A percentile compares a stretch with the other conserved stretches of the same genome.
These are phyloP conservation scores for Syncephalastrum sp. DNA, from an alignment of 371 early-diverging fungal species.

Conservation along the genomic window DNA sequence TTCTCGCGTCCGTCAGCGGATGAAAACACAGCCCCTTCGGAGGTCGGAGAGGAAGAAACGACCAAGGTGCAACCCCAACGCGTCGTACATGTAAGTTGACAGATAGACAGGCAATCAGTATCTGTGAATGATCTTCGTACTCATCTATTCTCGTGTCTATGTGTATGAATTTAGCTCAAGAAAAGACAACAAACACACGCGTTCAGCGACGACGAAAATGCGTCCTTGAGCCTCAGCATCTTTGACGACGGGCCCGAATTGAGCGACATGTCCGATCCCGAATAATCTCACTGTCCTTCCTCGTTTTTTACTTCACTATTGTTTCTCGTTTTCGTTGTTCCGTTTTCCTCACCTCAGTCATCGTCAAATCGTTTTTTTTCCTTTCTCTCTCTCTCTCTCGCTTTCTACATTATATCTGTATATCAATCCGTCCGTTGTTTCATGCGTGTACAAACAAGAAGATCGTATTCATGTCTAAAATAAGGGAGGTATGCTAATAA, in stretches of 20 bases:
- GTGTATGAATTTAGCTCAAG: too few relatives aligned
- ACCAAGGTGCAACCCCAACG: too few relatives aligned
- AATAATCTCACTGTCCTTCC: neutral
- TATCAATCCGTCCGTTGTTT: neutral
- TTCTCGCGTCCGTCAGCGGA: slow-evolving; percentile 8
- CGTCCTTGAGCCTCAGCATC: slow-evolving; percentile 29
- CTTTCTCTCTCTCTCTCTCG: neutral
- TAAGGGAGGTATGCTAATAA: too few relatives aligned
- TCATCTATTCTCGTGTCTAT: too few relatives aligned
- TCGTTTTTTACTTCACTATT: neutral
- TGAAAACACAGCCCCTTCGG: slow-evolving; percentile 19
- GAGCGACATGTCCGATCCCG: slow-evolving; percentile 43
- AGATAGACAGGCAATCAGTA: too few relatives aligned
- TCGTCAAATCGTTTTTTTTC: neutral
- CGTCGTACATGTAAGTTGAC: too few relatives aligned
- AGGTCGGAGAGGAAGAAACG: slow-evolving; percentile 8
- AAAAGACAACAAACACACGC: neutral
- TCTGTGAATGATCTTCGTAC: too few relatives aligned
- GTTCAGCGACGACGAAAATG: slow-evolving; percentile 32
- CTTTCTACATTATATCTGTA: neutral
- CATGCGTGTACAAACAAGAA: slow-evolving; percentile 4
- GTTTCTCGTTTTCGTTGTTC: neutral
- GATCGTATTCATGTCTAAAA: neutral
- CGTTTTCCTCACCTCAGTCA: neutral
- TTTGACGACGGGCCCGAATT: slow-evolving; percentile 54